phyloP scores from a whole-genome alignment of 495 filamentous ascomycete species.

The Aspergillus olivimuriae region DNA sequence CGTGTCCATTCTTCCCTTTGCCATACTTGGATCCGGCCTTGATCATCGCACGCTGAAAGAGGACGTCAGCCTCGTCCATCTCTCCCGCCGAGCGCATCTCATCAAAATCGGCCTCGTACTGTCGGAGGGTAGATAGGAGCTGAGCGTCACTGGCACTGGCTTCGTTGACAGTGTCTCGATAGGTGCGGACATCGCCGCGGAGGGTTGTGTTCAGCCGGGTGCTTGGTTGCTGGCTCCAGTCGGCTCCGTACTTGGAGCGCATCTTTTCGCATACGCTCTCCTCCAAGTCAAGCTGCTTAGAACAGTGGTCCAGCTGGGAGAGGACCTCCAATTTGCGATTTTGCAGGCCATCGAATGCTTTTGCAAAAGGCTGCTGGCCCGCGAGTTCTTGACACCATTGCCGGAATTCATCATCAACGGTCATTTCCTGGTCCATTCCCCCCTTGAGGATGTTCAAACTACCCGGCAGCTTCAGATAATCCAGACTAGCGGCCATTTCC shows the following conservation, averaged over 20 bases:
- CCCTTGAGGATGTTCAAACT: constrained; percentile 90
- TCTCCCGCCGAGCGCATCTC: constrained; percentile 92
- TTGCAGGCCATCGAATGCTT: constrained; percentile 71
- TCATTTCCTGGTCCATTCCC: constrained; percentile 82
- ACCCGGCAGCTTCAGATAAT: constrained; percentile 85
- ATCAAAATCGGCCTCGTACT: constrained; percentile 82
- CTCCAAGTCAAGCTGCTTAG: constrained; percentile 87
- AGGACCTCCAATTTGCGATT: constrained; percentile 69
- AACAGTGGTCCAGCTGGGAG: constrained; percentile 65
- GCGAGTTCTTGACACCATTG: constrained; percentile 90
- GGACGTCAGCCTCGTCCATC: constrained; percentile 77
- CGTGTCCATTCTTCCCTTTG: constrained; percentile 54
- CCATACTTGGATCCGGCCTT: constrained; percentile 55
- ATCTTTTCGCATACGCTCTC: constrained; percentile 99
- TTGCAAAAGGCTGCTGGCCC: constrained; percentile 67
- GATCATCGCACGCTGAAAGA: constrained; percentile 80
- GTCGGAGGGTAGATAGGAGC: constrained; percentile 73
- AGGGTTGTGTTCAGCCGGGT: constrained; percentile 81
- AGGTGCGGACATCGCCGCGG: constrained; percentile 76
- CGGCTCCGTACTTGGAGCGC: constrained; percentile 91
- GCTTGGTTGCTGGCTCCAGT: constrained; percentile 97
- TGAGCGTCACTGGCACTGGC: constrained; percentile 83
- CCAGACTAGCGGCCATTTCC: constrained; percentile 92
- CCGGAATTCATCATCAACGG: constrained; percentile 84
- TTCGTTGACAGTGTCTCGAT: constrained; percentile 81